phyloP scores from a whole-genome alignment of 2,329 filamentous ascomycete genomes.

The Byssothecium circinans region DNA sequence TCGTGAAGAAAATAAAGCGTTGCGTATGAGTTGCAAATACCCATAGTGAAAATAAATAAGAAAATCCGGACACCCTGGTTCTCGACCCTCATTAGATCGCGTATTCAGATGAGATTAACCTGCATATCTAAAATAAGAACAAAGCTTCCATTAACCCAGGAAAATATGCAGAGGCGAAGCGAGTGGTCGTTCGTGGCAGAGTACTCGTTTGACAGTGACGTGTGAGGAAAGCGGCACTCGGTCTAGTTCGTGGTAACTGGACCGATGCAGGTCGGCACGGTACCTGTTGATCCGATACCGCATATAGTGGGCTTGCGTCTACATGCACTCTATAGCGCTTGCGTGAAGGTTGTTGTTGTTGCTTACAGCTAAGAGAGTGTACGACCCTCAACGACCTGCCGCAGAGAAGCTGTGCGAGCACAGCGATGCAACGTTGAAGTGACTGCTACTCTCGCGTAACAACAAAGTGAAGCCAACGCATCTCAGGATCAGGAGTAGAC shows the following conservation, averaged over 20 bases:
- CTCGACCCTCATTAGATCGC: conserved; percentile 27
- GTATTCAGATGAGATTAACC: conserved; percentile 24
- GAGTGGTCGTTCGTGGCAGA: background rate
- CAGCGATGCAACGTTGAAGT: conserved; percentile 1
- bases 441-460: conserved; percentile 22
- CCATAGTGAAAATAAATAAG: conserved; percentile 29
- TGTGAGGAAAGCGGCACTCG: background rate
- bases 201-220: no score
- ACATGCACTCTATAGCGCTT: conserved; percentile 12
- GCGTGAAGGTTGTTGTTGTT: conserved; percentile 13
- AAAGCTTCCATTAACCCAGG: conserved; percentile 18
- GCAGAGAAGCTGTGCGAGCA: background rate
- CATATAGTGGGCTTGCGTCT: conserved; percentile 26
- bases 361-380: background rate
- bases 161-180: background rate
- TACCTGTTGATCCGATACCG: conserved; percentile 10
- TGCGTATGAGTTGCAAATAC: conserved; percentile 26
- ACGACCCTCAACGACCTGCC: conserved; percentile 5
- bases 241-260: background rate
- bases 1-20: conserved; percentile 19
- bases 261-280: background rate
- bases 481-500: conserved; percentile 17
- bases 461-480: conserved; percentile 24
- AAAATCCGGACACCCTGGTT: conserved; percentile 24
- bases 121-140: conserved; percentile 26